Conservation (phyloP, 2,329 filamentous ascomycete genomes). For the Trichoderma endophyticum region DNA sequence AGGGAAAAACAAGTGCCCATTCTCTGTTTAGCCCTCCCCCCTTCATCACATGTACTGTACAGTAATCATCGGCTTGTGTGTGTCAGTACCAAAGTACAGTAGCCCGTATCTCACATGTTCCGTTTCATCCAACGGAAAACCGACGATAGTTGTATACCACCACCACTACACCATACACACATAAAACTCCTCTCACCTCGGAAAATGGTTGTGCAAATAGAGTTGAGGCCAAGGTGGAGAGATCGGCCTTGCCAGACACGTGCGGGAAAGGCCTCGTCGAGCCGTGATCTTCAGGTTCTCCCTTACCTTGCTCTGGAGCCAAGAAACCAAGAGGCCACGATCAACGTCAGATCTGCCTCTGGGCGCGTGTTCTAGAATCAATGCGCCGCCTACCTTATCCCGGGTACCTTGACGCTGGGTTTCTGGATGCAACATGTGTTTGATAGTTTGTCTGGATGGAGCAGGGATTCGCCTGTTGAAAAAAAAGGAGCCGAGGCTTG, state of each 20-base stretch:
- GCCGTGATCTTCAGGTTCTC: slow-evolving; percentile 17
- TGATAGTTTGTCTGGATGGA: background rate
- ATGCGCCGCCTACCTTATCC: background rate
- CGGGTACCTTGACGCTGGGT: background rate
- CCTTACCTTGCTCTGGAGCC: background rate
- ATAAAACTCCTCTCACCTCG: too few relatives aligned
- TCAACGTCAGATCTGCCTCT: slow-evolving; percentile 7
- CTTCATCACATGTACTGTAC: background rate
- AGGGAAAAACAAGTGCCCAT: background rate
- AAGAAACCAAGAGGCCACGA: slow-evolving; percentile 10
- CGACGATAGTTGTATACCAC: background rate
- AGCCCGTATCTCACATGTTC: background rate
- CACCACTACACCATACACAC: too few relatives aligned
- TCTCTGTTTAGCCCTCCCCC: background rate
- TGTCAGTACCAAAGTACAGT: background rate
- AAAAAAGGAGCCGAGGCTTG: background rate
- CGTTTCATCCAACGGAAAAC: background rate
- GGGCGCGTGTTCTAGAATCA: background rate
- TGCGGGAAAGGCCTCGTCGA: background rate
- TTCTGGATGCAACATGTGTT: background rate
- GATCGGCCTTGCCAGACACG: slow-evolving; percentile 15
- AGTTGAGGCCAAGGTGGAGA: slow-evolving; percentile 17
- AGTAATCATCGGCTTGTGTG: background rate
- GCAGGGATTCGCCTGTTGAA: background rate
- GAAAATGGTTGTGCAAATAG: slow-evolving; percentile 8